Conservation (phyloP, 768 basidiomycete genomes). For the Suillus placidus region DNA sequence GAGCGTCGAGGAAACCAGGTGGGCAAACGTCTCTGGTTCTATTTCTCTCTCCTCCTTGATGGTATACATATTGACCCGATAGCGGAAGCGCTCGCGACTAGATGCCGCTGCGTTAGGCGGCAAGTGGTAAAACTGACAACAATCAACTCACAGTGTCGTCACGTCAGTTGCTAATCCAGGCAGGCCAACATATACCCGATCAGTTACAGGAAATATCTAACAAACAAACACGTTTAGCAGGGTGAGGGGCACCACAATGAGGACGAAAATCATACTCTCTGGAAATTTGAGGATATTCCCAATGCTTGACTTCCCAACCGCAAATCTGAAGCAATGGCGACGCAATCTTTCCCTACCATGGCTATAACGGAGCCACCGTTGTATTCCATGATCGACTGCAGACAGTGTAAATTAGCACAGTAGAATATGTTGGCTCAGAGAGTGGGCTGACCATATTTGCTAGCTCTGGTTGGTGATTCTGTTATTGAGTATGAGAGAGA, state of each 20-base stretch:
- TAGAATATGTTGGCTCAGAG: neutral
- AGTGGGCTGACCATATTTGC: neutral
- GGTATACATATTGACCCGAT: constrained; percentile 97
- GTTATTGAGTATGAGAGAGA: neutral
- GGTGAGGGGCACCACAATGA: neutral
- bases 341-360: constrained; percentile 99
- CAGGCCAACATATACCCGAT: constrained; percentile 89
- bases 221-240: constrained; percentile 19
- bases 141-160: constrained; percentile 71
- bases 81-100: constrained; percentile 89
- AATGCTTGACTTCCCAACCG: constrained; percentile 87
- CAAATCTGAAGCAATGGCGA: constrained; percentile 96
- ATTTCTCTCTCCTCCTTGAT: constrained; percentile 99
- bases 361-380: constrained; percentile 99
- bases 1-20: constrained; percentile 91
- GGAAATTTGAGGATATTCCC: constrained; percentile 88
- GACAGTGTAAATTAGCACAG: neutral
- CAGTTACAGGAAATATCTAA: constrained; percentile 94
- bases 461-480: neutral
- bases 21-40: constrained; percentile 93
- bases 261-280: constrained; percentile 64
- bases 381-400: constrained; percentile 84
- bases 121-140: neutral
- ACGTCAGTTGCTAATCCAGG: constrained; percentile 95
- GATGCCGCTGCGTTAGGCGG: constrained; percentile 11